phyloP scores from a whole-genome alignment of 768 basidiomycete species.

The Steccherinum ochraceum region DNA sequence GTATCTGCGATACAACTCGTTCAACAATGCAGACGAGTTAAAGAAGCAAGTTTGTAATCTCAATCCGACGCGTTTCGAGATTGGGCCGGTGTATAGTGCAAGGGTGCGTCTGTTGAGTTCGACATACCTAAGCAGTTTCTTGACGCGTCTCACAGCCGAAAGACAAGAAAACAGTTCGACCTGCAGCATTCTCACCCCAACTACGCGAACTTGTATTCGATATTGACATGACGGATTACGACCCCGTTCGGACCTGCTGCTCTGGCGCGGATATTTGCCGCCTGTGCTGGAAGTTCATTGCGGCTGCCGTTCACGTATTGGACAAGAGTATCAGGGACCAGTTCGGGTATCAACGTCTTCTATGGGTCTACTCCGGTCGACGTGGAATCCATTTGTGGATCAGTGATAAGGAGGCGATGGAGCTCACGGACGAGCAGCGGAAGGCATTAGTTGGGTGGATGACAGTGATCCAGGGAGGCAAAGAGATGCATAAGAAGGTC shows the following conservation, averaged over 20 bases:
- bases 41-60: slow-evolving; percentile 82
- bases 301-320: slow-evolving; percentile 84
- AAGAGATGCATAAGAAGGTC: slow-evolving; percentile 77
- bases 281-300: slow-evolving; percentile 93
- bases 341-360: slow-evolving; percentile 83
- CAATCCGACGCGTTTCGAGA: slow-evolving; percentile 93
- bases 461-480: slow-evolving; percentile 76
- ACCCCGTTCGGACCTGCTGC: slow-evolving; percentile 92
- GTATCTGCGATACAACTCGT: slow-evolving; percentile 94
- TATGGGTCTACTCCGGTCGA: slow-evolving; percentile 99
- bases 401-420: slow-evolving; percentile 82
- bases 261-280: slow-evolving; percentile 85
- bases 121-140: no score
- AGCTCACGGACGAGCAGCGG: slow-evolving; percentile 86
- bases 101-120: slow-evolving; percentile 39
- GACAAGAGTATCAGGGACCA: slow-evolving; percentile 76
- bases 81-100: slow-evolving; percentile 89
- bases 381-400: slow-evolving; percentile 99
- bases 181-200: slow-evolving; percentile 62
- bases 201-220: slow-evolving; percentile 96
- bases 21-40: slow-evolving; percentile 77
- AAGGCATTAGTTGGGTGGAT: slow-evolving; percentile 83
- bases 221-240: slow-evolving; percentile 99
- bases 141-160: slow-evolving; percentile 50
- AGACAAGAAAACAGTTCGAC: slow-evolving; percentile 79